Conservation (phyloP, 2,329 filamentous ascomycete species). For the Penicillium sumatraense region DNA sequence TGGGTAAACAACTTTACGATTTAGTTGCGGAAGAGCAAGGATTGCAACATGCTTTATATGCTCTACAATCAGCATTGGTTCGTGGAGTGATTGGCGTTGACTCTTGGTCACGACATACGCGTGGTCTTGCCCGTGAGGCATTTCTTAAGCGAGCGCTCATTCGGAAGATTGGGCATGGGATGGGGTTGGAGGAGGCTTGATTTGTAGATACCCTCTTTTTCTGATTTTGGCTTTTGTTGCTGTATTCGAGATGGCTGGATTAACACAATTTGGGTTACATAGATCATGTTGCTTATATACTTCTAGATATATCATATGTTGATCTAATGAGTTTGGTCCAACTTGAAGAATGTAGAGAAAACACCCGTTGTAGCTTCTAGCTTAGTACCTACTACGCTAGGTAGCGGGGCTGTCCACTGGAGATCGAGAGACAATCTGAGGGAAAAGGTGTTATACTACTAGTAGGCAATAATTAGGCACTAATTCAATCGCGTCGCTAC, state of each 20-base stretch:
- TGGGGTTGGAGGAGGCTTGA: slow-evolving; percentile 45
- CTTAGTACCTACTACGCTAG: too few relatives aligned
- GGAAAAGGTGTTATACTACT: too few relatives aligned
- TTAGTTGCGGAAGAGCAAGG: slow-evolving; percentile 87
- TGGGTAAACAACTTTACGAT: slow-evolving; percentile 89
- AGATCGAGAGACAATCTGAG: too few relatives aligned
- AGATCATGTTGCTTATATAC: slow-evolving; percentile 3
- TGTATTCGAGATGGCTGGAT: neutral
- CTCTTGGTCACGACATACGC: slow-evolving; percentile 52
- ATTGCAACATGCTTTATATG: slow-evolving; percentile 83
- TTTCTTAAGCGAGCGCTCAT: slow-evolving; percentile 53
- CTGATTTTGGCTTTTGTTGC: neutral
- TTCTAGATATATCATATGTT: neutral
- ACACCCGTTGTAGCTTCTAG: too few relatives aligned
- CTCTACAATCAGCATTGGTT: slow-evolving; percentile 50
- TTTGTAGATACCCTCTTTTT: slow-evolving; percentile 19
- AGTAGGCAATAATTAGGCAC: too few relatives aligned
- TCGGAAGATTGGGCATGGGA: slow-evolving; percentile 50
- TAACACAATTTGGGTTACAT: neutral
- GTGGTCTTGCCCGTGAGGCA: slow-evolving; percentile 53
- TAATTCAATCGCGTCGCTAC: too few relatives aligned
- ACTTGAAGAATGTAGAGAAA: too few relatives aligned
- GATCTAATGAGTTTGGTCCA: neutral
- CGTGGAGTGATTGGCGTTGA: slow-evolving; percentile 51
- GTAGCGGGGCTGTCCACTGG: too few relatives aligned